Conservation (phyloP, 106 monocot genomes). For the Alisma plantagoaquatica region DNA sequence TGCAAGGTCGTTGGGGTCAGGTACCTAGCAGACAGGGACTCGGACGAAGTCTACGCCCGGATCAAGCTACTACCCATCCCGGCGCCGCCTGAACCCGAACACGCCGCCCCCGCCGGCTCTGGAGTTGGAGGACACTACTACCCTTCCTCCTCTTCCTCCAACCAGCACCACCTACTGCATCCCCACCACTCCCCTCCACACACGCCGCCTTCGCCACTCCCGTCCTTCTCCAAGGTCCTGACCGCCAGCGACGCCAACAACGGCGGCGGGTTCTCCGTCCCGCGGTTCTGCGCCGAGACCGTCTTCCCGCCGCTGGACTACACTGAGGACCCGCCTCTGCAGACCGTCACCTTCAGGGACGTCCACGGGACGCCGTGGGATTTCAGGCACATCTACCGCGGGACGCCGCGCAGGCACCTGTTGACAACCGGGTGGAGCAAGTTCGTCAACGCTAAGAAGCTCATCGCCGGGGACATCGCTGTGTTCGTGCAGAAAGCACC, state of each 20-base stretch:
- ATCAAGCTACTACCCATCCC: background rate
- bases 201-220: background rate
- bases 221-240: constrained; percentile 10
- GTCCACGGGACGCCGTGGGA: constrained; percentile 9
- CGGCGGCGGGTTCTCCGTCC: constrained; percentile 18
- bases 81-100: background rate
- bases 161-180: too few species aligned
- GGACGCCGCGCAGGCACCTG: constrained; percentile 9
- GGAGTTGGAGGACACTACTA: background rate
- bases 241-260: constrained; percentile 18
- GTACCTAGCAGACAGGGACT: background rate
- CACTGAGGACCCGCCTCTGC: background rate
- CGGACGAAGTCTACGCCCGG: background rate
- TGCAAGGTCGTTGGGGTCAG: background rate
- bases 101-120: background rate
- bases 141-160: too few species aligned
- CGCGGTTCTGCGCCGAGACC: constrained; percentile 14
- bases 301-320: constrained; percentile 11
- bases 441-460: constrained; percentile 14
- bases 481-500: constrained; percentile 6
- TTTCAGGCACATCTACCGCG: constrained; percentile 14
- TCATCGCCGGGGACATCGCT: constrained; percentile 8
- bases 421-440: constrained; percentile 14
- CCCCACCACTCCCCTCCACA: too few species aligned
- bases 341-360: constrained; percentile 3